Base-by-base conservation (phyloP, 2,329 filamentous ascomycete genomes). In the Fusarium sp. region DNA sequence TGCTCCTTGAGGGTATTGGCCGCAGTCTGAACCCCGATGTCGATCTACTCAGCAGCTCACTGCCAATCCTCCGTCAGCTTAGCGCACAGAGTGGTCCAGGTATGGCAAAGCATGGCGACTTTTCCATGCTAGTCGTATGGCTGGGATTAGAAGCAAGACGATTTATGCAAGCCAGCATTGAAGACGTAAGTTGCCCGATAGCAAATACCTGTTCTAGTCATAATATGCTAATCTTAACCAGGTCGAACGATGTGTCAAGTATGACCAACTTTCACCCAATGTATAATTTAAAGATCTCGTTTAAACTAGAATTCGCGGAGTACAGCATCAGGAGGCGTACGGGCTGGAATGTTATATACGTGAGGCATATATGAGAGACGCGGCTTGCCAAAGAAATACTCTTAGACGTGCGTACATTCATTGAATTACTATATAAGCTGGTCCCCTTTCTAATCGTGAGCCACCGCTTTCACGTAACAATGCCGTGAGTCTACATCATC, bases 1-100 rank as follows among this genome's bases (percentile, higher is more conserved):
- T 99, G 38, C 86, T 99, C 4, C 86, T 99, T 3, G 96, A 99
- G 80, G 96, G 96, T 11, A 99, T 98, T 77, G 96, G 96, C 0
- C 89, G 96, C 68, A 94, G 87, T 65, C 83, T 99, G 20, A 92
- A 98, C 80, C 95, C 96, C 0, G 87, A 95, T 58, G 85, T 98
- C 50, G 96, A 99, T 82, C 85, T 99, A 17, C 92, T 99, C 72
- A 87, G 85, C 78, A 95, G 94, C 78, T 94, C 95, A 12, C 84
- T 99, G 53, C 96, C 96, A 1, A 98, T 99, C 52, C 83, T 99
- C 63, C 88, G 96, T 75, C 92, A 97, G 80, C 86, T 99, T 6
- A 94, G 95, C 53, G 90, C 94, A 1, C 90, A 95, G 79, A 90
- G 91, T 73, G 91, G 92, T 33, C 89, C 89, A 18, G 84, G 90